Conservation (phyloP, 2,329 filamentous ascomycete genomes). For the Pseudocercospora eumusae region DNA sequence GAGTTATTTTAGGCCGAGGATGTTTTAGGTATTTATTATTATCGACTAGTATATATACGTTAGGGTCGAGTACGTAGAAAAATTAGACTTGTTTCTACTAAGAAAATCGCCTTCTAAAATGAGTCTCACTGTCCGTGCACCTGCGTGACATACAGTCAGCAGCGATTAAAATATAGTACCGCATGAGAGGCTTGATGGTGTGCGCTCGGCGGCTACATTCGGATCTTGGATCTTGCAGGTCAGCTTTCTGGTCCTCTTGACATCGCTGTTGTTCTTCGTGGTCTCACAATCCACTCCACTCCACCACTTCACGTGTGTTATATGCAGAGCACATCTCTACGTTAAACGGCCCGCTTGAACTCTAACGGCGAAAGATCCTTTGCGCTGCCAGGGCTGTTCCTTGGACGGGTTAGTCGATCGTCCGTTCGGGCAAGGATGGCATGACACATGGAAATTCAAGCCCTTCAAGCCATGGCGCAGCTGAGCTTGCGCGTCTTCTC, state of each 20-base stretch:
- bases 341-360: neutral
- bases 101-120: no score
- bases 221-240: neutral
- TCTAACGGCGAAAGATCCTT: neutral
- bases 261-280: neutral
- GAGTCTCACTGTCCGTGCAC: no score
- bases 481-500: constrained; percentile 7
- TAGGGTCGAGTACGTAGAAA: no score
- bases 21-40: no score
- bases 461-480: neutral
- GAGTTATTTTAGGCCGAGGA: no score
- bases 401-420: neutral
- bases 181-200: neutral
- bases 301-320: constrained; percentile 3
- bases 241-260: neutral
- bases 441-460: constrained; percentile 12
- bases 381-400: neutral
- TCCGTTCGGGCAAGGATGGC: constrained; percentile 3
- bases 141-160: no score
- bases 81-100: no score
- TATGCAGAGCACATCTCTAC: constrained; percentile 3
- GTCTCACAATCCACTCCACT: neutral
- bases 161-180: neutral
- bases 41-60: no score
- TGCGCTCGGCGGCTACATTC: neutral